Evolutionary conservation across 2,329 filamentous ascomycete species (phyloP).

Genomic region (Dryadomyces quercivorus): DNA sequence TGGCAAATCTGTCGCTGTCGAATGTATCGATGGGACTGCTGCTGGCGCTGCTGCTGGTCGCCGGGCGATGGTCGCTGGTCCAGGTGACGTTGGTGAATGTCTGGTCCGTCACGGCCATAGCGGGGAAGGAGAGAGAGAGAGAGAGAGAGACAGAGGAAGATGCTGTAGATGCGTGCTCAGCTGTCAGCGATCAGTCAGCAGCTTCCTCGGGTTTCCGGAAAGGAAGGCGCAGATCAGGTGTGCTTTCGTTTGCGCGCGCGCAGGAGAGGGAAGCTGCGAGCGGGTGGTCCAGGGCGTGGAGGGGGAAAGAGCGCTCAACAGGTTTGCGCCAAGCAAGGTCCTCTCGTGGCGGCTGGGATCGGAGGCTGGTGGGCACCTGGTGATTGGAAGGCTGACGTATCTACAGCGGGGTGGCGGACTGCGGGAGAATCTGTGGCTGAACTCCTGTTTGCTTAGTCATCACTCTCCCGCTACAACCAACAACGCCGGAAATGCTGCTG

Average conservation of each 20-base stretch:
- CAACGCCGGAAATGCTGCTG: neutral
- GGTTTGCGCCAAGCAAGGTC: no score
- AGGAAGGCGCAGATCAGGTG: no score
- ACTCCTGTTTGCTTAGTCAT: no score
- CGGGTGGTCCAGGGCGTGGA: neutral
- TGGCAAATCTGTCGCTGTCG: neutral
- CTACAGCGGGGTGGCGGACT: neutral
- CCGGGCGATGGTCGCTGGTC: conserved; percentile 23
- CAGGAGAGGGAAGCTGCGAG: neutral
- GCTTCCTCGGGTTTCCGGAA: neutral
- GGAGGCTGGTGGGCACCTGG: conserved; percentile 1
- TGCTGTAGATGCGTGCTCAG: no score
- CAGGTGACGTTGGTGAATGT: conserved; percentile 76
- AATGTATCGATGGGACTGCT: conserved; percentile 15
- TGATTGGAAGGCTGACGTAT: neutral
- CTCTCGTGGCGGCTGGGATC: neutral
- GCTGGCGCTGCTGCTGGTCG: conserved; percentile 21
- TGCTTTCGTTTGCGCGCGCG: neutral
- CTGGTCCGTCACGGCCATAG: conserved; percentile 37
- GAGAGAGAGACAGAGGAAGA: no score
- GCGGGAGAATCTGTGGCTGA: no score
- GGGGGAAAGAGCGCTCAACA: neutral
- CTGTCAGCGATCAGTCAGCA: neutral
- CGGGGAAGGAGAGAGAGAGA: no score
- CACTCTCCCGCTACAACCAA: neutral